These are phyloP conservation scores for Apiotrichum gracile DNA, from an alignment of 1,284 basidiomycete genomes.

Conservation along the genomic window DNA sequence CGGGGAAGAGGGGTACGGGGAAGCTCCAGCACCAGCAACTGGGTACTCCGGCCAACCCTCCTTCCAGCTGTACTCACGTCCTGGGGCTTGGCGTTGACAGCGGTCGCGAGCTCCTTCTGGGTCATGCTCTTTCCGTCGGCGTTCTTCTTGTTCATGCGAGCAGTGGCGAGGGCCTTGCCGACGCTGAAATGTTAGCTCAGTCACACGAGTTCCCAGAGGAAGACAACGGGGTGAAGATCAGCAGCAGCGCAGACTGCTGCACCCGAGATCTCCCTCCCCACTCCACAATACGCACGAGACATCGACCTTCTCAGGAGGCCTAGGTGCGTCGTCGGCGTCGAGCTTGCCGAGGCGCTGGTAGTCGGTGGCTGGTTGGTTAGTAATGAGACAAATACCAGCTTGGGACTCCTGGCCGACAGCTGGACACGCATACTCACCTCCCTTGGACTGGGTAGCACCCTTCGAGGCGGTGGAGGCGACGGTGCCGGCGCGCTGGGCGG, in stretches of 20 bases:
- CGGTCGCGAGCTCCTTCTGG: constrained; percentile 88
- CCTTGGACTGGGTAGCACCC: constrained; percentile 10
- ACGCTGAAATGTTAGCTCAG: constrained; percentile 27
- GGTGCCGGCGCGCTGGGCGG: constrained; percentile 19
- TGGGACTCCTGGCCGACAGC: background rate
- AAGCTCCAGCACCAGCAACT: no score
- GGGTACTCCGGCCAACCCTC: no score
- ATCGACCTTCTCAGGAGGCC: constrained; percentile 79
- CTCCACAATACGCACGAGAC: constrained; percentile 27
- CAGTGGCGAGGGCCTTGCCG: constrained; percentile 71
- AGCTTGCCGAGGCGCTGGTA: constrained; percentile 90
- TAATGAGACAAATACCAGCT: no score
- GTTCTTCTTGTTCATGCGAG: constrained; percentile 58
- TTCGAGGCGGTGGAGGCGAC: constrained; percentile 19
- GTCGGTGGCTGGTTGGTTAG: constrained; percentile 63
- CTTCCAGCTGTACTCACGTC: constrained; percentile 44
- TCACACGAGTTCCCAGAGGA: background rate
- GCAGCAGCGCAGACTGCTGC: no score
- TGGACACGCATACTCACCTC: constrained; percentile 3
- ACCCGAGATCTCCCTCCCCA: background rate
- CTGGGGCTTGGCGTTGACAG: constrained; percentile 47
- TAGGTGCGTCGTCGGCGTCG: constrained; percentile 92
- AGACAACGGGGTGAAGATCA: background rate
- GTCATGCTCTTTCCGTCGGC: constrained; percentile 51
- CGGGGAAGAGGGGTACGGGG: no score